Evolutionary conservation across 2,329 filamentous ascomycete genomes (phyloP).

Genomic region (Aspergillus texensis): DNA sequence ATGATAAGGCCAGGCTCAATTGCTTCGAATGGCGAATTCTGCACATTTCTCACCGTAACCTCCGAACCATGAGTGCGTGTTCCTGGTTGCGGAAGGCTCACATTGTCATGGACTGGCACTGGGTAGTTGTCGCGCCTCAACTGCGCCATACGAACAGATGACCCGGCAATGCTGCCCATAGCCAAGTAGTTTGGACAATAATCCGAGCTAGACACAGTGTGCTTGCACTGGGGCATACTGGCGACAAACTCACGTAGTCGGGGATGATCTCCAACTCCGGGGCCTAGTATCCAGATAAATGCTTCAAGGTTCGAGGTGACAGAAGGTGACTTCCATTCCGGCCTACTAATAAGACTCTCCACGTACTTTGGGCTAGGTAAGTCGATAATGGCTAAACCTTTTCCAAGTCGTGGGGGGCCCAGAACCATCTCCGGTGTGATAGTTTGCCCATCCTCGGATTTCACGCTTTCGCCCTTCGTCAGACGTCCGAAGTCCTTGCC

Average conservation of each 20-base stretch:
- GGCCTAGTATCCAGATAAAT: conserved; percentile 81
- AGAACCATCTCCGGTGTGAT: conserved; percentile 89
- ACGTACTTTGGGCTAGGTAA: conserved; percentile 73
- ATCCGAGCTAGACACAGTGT: conserved; percentile 77
- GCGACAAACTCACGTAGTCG: conserved; percentile 71
- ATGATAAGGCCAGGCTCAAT: conserved; percentile 48
- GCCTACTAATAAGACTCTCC: conserved; percentile 66
- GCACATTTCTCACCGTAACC: conserved; percentile 8
- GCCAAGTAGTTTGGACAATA: conserved; percentile 74
- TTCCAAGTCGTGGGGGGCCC: conserved; percentile 66
- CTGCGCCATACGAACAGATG: conserved; percentile 69
- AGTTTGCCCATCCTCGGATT: conserved; percentile 64
- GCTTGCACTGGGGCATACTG: conserved; percentile 63
- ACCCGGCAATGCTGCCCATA: conserved; percentile 66
- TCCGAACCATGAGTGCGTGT: conserved; percentile 23
- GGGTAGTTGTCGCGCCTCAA: conserved; percentile 76
- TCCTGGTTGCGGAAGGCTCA: conserved; percentile 44
- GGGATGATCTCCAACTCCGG: conserved; percentile 64
- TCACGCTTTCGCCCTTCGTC: conserved; percentile 64
- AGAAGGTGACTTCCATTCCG: conserved; percentile 69
- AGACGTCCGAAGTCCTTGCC: conserved; percentile 64
- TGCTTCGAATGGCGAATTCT: conserved; percentile 30
- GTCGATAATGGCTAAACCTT: conserved; percentile 78
- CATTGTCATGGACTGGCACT: conserved; percentile 68
- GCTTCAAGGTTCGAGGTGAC: conserved; percentile 69